Percentiles rank a stretch among this genome's conserved stretches.
phyloP scores from a whole-genome alignment of 108 stramenopile genomes.

The Mediolabrus comicus region DNA sequence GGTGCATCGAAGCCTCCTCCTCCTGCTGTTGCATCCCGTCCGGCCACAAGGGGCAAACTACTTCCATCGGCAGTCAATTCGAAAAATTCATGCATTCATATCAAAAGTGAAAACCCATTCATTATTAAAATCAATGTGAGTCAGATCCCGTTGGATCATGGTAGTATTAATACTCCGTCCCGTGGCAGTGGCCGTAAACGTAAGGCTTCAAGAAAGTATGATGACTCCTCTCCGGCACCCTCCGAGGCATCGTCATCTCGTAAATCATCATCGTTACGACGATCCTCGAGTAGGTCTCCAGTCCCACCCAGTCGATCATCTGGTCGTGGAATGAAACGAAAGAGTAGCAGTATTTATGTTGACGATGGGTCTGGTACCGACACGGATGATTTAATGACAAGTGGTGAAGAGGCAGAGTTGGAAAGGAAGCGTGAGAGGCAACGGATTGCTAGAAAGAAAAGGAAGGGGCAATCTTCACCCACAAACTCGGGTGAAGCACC shows the following conservation, averaged over 20 bases:
- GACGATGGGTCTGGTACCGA: conserved; percentile 65
- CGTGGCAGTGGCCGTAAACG: not conserved
- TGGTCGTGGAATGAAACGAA: conserved; percentile 44
- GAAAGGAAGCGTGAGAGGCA: conserved; percentile 35
- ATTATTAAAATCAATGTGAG: conserved; percentile 43
- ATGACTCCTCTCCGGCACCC: not conserved
- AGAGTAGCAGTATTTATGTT: conserved; percentile 35
- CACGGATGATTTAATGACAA: conserved; percentile 58
- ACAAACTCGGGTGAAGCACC: not conserved
- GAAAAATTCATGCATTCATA: conserved; percentile 13
- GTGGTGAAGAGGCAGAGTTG: conserved; percentile 38
- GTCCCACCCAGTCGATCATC: not conserved
- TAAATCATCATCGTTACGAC: not conserved
- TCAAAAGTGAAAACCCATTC: conserved; percentile 37
- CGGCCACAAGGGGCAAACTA: not conserved
- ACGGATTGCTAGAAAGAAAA: conserved; percentile 29
- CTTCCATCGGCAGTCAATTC: not conserved
- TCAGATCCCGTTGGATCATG: conserved; percentile 23
- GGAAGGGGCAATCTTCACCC: not conserved
- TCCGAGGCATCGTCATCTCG: not conserved
- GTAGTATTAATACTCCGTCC: conserved; percentile 3
- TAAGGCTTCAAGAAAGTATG: not conserved
- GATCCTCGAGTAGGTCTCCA: conserved; percentile 14
- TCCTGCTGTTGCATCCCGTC: not conserved
- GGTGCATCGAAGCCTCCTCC: not conserved